A percentile compares a stretch with the other conserved stretches of the same genome.
Conservation (phyloP, 1,139 yeast genomes). For the Zygosaccharomyces pseudobailii region DNA sequence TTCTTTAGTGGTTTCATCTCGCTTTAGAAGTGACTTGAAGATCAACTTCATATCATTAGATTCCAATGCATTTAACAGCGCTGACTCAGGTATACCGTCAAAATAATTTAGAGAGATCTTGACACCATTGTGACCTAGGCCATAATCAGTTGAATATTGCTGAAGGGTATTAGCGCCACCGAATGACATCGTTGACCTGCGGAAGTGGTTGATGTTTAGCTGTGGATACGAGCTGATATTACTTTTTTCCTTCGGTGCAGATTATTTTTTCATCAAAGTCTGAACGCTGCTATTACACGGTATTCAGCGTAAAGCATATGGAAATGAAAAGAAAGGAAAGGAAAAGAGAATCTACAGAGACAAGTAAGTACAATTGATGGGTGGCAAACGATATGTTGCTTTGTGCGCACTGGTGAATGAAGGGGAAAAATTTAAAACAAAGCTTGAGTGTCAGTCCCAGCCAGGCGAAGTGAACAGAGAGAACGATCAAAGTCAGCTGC, state of each 20-base stretch:
- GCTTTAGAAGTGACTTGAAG: slow-evolving; percentile 70
- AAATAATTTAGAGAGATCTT: slow-evolving; percentile 70
- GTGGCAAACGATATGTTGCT: background rate
- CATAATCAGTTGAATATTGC: slow-evolving; percentile 26
- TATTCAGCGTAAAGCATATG: background rate
- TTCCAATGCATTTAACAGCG: slow-evolving; percentile 38
- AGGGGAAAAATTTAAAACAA: no score
- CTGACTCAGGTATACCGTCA: slow-evolving; percentile 72
- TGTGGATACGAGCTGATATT: background rate
- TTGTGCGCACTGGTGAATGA: no score
- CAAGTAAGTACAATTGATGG: background rate
- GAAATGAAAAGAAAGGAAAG: background rate
- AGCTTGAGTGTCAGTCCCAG: no score
- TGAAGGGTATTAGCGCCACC: slow-evolving; percentile 28
- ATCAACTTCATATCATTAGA: slow-evolving; percentile 58
- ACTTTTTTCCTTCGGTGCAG: background rate
- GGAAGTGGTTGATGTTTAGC: background rate
- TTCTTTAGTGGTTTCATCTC: slow-evolving; percentile 80
- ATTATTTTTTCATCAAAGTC: background rate
- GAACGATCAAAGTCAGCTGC: no score
- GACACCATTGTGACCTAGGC: slow-evolving; percentile 48
- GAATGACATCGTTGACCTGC: slow-evolving; percentile 24
- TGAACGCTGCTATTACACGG: background rate
- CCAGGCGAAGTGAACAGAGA: no score
- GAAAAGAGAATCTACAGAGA: background rate